These are phyloP conservation scores for Ustilago nuda DNA, from an alignment of 1,284 basidiomycete species.

Conservation along the genomic window DNA sequence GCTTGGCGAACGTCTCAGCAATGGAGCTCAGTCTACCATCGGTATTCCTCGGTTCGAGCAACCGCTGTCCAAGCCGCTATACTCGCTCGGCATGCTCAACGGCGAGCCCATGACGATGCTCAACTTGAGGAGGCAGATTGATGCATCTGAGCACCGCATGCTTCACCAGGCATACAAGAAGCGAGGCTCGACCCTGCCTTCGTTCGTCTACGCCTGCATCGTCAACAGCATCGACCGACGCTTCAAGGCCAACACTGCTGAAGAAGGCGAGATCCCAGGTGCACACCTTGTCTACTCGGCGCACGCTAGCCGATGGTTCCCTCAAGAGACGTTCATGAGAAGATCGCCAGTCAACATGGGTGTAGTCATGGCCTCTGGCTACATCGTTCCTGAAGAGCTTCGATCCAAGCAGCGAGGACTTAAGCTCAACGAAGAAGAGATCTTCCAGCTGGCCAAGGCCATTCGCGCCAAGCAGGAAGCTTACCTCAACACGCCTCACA, in stretches of 20 bases:
- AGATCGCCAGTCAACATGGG: constrained; percentile 34
- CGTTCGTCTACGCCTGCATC: constrained; percentile 34
- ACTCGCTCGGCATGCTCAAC: constrained; percentile 11
- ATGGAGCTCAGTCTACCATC: constrained; percentile 21
- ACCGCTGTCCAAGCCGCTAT: constrained; percentile 5
- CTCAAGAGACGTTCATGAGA: constrained; percentile 20
- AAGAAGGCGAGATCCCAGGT: constrained; percentile 14
- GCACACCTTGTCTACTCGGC: constrained; percentile 34
- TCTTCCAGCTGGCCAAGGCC: constrained; percentile 24
- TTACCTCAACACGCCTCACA: constrained; percentile 27
- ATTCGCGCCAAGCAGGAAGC: constrained; percentile 30
- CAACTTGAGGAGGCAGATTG: constrained; percentile 18
- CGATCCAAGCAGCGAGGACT: constrained; percentile 15
- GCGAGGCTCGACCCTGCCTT: constrained; percentile 17
- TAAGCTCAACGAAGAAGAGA: constrained; percentile 16
- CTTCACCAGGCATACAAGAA: constrained; percentile 26
- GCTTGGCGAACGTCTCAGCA: constrained; percentile 17
- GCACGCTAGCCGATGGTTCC: constrained; percentile 32
- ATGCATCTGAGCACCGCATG: constrained; percentile 11
- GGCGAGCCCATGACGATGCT: constrained; percentile 28
- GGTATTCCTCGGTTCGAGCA: constrained; percentile 27
- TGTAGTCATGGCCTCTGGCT: constrained; percentile 25
- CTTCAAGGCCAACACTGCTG: constrained; percentile 11
- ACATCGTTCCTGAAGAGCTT: constrained; percentile 22
- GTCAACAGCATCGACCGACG: constrained; percentile 40